phyloP scores from a whole-genome alignment of 1,139 yeast species.

The Candida tetrigidarum region DNA sequence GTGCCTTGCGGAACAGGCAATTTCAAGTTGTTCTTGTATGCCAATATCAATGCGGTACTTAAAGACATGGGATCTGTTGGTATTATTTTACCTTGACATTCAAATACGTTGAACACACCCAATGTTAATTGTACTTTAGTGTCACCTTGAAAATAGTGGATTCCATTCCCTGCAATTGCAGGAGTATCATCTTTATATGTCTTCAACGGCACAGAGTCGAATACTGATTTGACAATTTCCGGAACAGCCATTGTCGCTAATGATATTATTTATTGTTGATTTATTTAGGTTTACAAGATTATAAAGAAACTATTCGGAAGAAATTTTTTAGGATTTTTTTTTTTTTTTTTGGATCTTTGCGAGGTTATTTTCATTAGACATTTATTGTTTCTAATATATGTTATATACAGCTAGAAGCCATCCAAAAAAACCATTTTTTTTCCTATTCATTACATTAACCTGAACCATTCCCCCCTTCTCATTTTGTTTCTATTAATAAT shows the following conservation, averaged over 20 bases:
- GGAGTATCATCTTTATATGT: slow-evolving; percentile 35
- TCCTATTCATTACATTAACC: background rate
- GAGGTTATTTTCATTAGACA: background rate
- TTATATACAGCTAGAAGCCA: slow-evolving; percentile 1
- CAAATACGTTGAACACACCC: slow-evolving; percentile 44
- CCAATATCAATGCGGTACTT: slow-evolving; percentile 35
- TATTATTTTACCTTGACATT: slow-evolving; percentile 21
- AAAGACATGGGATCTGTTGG: slow-evolving; percentile 54
- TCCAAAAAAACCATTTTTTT: background rate
- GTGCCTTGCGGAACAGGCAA: slow-evolving; percentile 27
- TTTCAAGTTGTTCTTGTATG: slow-evolving; percentile 35
- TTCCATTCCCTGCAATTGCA: slow-evolving; percentile 22
- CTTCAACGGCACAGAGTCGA: slow-evolving; percentile 53
- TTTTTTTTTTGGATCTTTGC: background rate
- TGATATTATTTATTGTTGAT: too few species aligned
- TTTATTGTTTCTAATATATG: slow-evolving; percentile 4
- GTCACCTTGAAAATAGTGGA: slow-evolving; percentile 20
- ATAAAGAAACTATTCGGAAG: too few species aligned
- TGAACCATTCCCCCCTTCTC: background rate
- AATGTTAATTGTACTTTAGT: slow-evolving; percentile 29
- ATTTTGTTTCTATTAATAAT: slow-evolving; percentile 1
- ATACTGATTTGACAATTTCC: slow-evolving; percentile 40
- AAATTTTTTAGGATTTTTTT: too few species aligned
- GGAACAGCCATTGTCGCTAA: slow-evolving; percentile 36
- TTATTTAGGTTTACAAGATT: background rate